These are phyloP conservation scores for Carallia pectinifolia DNA, from an alignment of 345 rosid species.

Conservation along the genomic window DNA sequence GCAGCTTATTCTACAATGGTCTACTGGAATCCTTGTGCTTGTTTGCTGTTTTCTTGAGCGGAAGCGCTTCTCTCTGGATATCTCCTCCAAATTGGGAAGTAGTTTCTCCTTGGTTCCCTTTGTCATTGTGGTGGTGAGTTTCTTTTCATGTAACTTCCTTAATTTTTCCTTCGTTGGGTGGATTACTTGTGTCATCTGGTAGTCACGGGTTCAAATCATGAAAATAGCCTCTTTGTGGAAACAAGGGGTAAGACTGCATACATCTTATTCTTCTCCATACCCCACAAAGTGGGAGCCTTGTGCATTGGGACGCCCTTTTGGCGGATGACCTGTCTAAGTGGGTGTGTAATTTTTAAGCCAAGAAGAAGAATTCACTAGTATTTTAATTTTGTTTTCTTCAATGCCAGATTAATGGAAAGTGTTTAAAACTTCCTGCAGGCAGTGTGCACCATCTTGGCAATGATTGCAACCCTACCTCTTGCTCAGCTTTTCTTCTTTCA, in stretches of 20 bases:
- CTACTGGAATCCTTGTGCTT: conserved; percentile 79
- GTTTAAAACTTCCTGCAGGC: conserved; percentile 45
- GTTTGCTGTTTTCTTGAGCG: conserved; percentile 74
- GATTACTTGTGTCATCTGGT: too few species aligned
- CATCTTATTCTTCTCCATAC: too few species aligned
- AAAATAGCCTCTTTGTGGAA: too few species aligned
- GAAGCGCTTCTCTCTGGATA: conserved; percentile 61
- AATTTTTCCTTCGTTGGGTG: not conserved
- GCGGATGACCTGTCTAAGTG: too few species aligned
- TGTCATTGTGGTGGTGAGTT: conserved; percentile 89
- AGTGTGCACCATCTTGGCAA: conserved; percentile 80
- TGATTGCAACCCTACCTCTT: conserved; percentile 91
- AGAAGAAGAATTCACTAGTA: too few species aligned
- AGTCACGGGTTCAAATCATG: too few species aligned
- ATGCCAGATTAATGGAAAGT: not conserved
- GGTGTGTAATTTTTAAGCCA: too few species aligned
- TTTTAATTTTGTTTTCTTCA: not conserved
- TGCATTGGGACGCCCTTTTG: too few species aligned
- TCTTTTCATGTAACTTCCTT: not conserved
- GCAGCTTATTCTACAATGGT: conserved; percentile 98
- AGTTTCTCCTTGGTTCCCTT: conserved; percentile 90
- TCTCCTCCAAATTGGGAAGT: conserved; percentile 86
- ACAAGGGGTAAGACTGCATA: too few species aligned
- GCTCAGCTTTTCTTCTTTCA: conserved; percentile 98
- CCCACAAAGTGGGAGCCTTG: too few species aligned